Conservation (phyloP, 2,329 filamentous ascomycete species). For the Neophaeococcomyces mojaviensis region DNA sequence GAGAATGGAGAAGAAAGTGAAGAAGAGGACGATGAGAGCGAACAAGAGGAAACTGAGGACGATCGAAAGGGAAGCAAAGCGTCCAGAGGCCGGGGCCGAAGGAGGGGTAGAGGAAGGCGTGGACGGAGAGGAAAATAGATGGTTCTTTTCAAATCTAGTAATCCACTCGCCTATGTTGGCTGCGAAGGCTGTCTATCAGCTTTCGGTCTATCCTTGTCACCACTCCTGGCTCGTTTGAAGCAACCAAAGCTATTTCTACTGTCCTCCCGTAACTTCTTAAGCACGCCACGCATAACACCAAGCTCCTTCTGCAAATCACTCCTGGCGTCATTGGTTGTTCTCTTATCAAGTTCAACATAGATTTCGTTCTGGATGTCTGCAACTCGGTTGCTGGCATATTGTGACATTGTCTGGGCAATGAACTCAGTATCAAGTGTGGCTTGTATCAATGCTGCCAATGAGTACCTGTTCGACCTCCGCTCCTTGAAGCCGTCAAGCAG, state of each 20-base stretch:
- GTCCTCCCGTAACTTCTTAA: constrained; percentile 75
- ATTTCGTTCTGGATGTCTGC: constrained; percentile 79
- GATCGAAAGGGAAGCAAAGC: constrained; percentile 11
- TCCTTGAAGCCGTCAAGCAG: constrained; percentile 73
- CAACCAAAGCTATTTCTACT: constrained; percentile 84
- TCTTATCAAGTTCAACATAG: constrained; percentile 80
- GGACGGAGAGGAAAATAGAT: constrained; percentile 39
- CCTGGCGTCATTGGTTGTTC: constrained; percentile 81
- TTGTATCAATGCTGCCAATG: constrained; percentile 81
- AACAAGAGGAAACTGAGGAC: constrained; percentile 29
- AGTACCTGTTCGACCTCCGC: constrained; percentile 53
- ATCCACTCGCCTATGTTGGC: not conserved
- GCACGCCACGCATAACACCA: constrained; percentile 75
- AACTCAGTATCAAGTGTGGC: constrained; percentile 97
- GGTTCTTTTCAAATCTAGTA: not conserved
- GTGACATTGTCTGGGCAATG: constrained; percentile 81
- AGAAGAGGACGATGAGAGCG: constrained; percentile 30
- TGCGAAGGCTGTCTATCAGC: not conserved
- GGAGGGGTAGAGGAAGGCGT: constrained; percentile 41
- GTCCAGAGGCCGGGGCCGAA: constrained; percentile 32
- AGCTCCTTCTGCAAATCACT: constrained; percentile 75
- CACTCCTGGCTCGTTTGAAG: constrained; percentile 58
- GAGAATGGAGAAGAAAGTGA: constrained; percentile 32
- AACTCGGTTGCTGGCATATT: constrained; percentile 79
- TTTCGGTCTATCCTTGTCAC: constrained; percentile 17